phyloP scores from a whole-genome alignment of 305 asterid genomes.

The Fraxinus dipetala region DNA sequence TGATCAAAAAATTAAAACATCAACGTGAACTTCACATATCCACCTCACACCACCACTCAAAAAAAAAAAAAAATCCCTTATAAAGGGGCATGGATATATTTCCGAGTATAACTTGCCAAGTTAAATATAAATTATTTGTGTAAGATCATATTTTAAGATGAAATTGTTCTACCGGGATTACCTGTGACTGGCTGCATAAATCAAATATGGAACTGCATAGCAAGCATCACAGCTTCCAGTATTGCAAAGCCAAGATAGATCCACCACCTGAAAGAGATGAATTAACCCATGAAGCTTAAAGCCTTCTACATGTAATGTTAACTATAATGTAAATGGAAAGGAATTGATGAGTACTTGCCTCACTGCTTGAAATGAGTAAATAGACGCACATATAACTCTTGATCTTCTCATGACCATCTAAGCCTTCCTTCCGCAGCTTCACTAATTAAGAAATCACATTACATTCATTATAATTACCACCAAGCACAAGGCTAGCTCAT shows the following conservation, averaged over 20 bases:
- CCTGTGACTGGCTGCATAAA: conserved; percentile 90
- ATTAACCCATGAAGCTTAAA: conserved; percentile 27
- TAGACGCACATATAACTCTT: conserved; percentile 97
- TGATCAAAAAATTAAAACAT: neutral
- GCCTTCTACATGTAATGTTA: neutral
- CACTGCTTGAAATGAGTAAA: conserved; percentile 73
- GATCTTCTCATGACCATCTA: conserved; percentile 97
- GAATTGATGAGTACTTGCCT: conserved; percentile 44
- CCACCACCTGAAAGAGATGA: conserved; percentile 83
- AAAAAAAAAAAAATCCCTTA: neutral
- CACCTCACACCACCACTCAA: neutral
- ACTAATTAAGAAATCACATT: conserved; percentile 70
- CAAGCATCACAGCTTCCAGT: conserved; percentile 68
- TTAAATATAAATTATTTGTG: neutral
- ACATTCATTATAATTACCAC: conserved; percentile 15
- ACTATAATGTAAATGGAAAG: conserved; percentile 23
- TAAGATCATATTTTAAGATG: neutral
- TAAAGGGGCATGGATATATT: neutral
- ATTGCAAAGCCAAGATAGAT: conserved; percentile 84
- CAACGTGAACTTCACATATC: neutral
- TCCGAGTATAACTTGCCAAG: neutral
- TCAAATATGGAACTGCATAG: conserved; percentile 86
- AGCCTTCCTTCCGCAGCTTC: conserved; percentile 96
- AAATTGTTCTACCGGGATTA: conserved; percentile 26
- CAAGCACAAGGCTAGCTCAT: conserved; percentile 1